Evolutionary conservation across 2,329 filamentous ascomycete genomes (phyloP).

Genomic region (Sarocladium brachiariae): DNA sequence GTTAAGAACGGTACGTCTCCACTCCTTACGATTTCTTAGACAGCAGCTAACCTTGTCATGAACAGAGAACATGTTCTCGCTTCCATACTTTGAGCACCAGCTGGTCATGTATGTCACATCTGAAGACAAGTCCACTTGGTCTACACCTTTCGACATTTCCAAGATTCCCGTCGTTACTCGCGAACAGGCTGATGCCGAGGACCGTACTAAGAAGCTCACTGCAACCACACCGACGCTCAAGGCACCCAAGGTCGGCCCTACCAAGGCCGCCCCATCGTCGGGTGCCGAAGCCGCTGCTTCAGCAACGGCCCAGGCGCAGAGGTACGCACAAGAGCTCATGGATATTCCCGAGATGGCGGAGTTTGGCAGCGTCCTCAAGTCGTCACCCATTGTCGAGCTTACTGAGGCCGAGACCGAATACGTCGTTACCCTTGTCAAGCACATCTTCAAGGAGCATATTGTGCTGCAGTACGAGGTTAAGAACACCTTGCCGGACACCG

Average conservation of each 20-base stretch:
- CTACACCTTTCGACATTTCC: constrained; percentile 80
- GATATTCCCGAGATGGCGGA: constrained; percentile 85
- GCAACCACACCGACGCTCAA: constrained; percentile 90
- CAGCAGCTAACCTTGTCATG: neutral
- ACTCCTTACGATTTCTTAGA: constrained; percentile 12
- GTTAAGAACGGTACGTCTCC: constrained; percentile 73
- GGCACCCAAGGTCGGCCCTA: constrained; percentile 73
- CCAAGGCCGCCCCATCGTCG: constrained; percentile 57
- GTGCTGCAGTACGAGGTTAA: constrained; percentile 96
- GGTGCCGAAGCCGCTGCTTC: constrained; percentile 70
- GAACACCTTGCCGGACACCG: constrained; percentile 87
- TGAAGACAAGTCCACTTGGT: constrained; percentile 79
- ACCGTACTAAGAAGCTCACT: constrained; percentile 94
- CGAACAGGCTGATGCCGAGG: constrained; percentile 92
- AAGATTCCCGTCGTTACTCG: constrained; percentile 89
- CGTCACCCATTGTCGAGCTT: constrained; percentile 75
- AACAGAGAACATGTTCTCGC: constrained; percentile 92
- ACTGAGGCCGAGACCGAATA: constrained; percentile 98
- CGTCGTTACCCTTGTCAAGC: constrained; percentile 87
- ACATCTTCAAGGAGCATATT: constrained; percentile 95
- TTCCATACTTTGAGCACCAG: constrained; percentile 93
- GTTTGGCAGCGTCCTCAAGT: constrained; percentile 89
- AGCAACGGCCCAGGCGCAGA: constrained; percentile 74
- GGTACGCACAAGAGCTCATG: constrained; percentile 81
- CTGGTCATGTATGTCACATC: constrained; percentile 96